Evolutionary conservation across 2,329 filamentous ascomycete genomes (phyloP), one percentile per base, ranked within the genome.

Genomic region (Neonectria coccinea): DNA sequence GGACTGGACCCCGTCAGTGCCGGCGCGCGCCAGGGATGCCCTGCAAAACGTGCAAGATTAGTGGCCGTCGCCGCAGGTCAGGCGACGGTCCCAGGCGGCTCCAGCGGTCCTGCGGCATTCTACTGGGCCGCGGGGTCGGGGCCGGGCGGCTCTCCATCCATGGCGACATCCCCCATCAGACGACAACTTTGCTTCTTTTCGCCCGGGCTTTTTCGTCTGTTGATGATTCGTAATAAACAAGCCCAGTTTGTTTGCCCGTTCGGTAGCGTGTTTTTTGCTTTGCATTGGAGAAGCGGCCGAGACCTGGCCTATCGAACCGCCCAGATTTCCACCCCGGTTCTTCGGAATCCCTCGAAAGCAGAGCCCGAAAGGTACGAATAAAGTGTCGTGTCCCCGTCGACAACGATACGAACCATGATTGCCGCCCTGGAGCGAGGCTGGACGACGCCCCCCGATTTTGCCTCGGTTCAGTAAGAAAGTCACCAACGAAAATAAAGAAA

Each of bases 161-260:
- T 50, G 9, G 41, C 11, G 31, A 52, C 25, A 25, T 25, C 25
- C 25, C 44, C 25, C 44, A 70, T 71, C 67, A 73, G 70, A 62
- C 65, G 70, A 73, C 64, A 63, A 63, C 62, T 64, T 64, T 66
- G 56, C 59, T 53, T 47, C 11, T 2, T 39, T 2, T 39, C 41
- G 31, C 11, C 27, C 25, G 27, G 8, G 9, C 7, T 50, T 51
- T 14, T 25, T 25, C 22, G 22, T 25, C 22, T 25, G 22, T 25
- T 29, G 45, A 10, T 14, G 11, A 11, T 51, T 33, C 29, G 18
- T 33, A 36, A 33, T 33, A 36, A 33, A 51, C 48, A 51, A 50
- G 47, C 47, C 29, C 25, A 25, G 25, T 25, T 25, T 33, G 48
- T 33, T 33, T 33, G 27, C n/a, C 48, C 29, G 45, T 45, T 45